Conservation (phyloP, 768 basidiomycete species). For the Amanita rimosa region DNA sequence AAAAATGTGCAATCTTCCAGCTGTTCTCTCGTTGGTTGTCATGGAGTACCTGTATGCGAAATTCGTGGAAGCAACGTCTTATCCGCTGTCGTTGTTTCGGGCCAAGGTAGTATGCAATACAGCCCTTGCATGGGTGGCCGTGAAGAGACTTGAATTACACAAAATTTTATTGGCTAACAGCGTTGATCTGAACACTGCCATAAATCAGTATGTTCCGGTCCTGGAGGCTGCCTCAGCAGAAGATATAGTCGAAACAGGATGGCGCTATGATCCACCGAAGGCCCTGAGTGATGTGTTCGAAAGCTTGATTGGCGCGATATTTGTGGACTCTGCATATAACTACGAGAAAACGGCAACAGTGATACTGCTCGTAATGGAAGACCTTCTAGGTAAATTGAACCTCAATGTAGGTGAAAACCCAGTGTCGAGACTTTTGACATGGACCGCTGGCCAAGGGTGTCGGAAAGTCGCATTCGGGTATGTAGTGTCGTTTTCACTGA, state of each 20-base stretch:
- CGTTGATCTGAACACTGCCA: constrained; percentile 53
- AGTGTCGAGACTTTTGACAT: constrained; percentile 58
- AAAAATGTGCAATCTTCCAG: constrained; percentile 22
- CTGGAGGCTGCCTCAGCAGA: constrained; percentile 43
- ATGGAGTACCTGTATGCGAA: constrained; percentile 59
- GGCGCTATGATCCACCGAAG: constrained; percentile 84
- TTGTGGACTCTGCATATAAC: constrained; percentile 70
- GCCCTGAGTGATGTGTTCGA: constrained; percentile 78
- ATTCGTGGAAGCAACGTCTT: constrained; percentile 63
- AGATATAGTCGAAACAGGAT: constrained; percentile 57
- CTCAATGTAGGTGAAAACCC: constrained; percentile 61
- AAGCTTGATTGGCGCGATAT: constrained; percentile 72
- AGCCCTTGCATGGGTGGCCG: constrained; percentile 58
- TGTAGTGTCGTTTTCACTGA: constrained; percentile 1
- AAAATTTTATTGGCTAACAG: constrained; percentile 61
- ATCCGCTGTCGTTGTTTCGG: constrained; percentile 63
- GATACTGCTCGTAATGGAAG: constrained; percentile 52
- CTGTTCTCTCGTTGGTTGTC: constrained; percentile 62
- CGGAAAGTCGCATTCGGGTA: constrained; percentile 22
- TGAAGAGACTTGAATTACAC: constrained; percentile 57
- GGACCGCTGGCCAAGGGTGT: constrained; percentile 52
- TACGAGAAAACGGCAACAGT: constrained; percentile 57
- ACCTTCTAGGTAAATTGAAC: constrained; percentile 48
- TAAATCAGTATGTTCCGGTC: constrained; percentile 47
- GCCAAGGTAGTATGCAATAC: constrained; percentile 64